Base-by-base conservation (phyloP, 1,284 basidiomycete genomes). In the Sporisorium sorghi region DNA sequence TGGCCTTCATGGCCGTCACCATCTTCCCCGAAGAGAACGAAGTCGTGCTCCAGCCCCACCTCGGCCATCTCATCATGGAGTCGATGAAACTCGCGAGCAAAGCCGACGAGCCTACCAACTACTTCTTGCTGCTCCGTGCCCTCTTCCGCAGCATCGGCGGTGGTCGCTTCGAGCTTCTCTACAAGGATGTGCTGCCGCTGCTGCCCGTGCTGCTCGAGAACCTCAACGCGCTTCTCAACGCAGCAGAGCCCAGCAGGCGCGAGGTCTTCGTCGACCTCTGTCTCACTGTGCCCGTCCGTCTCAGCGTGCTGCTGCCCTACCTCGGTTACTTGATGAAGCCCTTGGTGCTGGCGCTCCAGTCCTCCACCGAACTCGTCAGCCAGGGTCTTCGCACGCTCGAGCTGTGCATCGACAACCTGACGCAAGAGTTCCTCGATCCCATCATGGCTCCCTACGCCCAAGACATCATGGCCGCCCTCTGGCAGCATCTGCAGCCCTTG, bases 381-480 rank as follows among this genome's bases (percentile, higher is more conserved):
- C 97, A 99, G 86, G 97, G 97, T 44, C 87, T 99, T 33, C 90
- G 97, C 6, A 99, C 97, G 0, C 89, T 99, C 64, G 97, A 99
- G 85, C 88, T 99, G n/a, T 99, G 96, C 86, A 97, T 99, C 83
- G 97, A 99, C 87, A 99, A 99, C 82, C 88, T 99, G 24, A 98
- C 95, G 0, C 94, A 95, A 19, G 97, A 99, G 84, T 99, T 99
- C 87, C 88, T 99, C 28, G 97, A 99, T 81, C 97, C 97, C 0
- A 97, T 95, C 2, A 90, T 99, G 82, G 93, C 91, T 69, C 94
- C 93, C 12, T 83, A 83, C 61, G 73, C 77, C 24, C 73, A 94
- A 47, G 95, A 99, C 74, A 88, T 99, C 66, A 98, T 97, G 93
- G 91, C 92, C 69, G 96, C 95, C 0, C 88, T 84, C 26, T 83